These are phyloP conservation scores for Prunus dulcis DNA, from an alignment of 306 rosid species.

Conservation along the genomic window DNA sequence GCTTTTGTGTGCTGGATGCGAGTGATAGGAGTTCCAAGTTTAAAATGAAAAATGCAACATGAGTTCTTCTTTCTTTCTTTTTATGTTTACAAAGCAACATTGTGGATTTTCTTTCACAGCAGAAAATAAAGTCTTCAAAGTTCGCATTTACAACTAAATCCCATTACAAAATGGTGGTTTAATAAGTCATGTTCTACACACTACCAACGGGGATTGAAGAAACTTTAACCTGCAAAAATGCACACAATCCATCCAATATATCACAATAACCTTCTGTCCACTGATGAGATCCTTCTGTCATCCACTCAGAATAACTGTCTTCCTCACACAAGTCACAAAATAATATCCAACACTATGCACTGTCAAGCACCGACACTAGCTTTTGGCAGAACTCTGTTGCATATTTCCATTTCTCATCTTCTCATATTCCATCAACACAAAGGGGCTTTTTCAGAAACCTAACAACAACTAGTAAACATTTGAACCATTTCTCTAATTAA, in stretches of 20 bases:
- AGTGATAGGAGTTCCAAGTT: too few relatives aligned
- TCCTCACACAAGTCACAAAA: neutral
- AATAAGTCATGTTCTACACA: neutral
- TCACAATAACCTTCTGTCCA: neutral
- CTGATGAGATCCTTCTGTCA: neutral
- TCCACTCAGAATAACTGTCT: neutral
- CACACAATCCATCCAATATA: neutral
- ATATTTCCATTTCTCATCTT: neutral
- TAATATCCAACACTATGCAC: constrained; percentile 2
- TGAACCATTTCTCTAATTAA: neutral
- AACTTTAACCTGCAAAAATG: neutral
- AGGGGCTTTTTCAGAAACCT: neutral
- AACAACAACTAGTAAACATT: neutral
- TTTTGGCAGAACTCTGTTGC: neutral
- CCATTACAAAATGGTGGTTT: neutral
- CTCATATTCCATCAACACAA: neutral
- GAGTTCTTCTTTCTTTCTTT: too few relatives aligned
- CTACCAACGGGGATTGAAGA: neutral
- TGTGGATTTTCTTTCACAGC: too few relatives aligned
- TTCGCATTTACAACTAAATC: too few relatives aligned
- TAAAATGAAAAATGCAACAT: too few relatives aligned
- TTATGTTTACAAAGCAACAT: too few relatives aligned
- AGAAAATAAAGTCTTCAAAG: too few relatives aligned
- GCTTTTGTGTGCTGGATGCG: too few relatives aligned
- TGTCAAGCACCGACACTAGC: neutral